Evolutionary conservation across 768 basidiomycete genomes (phyloP), one percentile per base, ranked within the genome.

Genomic region (Krasilnikovozyma curviuscula): DNA sequence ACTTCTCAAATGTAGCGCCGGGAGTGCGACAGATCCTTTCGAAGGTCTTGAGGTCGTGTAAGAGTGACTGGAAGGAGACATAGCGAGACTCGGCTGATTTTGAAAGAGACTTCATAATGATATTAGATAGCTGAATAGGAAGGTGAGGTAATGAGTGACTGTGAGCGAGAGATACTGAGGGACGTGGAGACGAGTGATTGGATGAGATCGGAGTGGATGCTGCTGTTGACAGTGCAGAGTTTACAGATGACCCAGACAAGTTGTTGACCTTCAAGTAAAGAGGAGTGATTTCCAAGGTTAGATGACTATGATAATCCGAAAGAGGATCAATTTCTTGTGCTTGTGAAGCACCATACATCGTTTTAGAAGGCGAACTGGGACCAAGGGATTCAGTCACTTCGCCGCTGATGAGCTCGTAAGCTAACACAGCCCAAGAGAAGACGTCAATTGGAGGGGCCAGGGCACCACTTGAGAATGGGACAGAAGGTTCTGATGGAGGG

Each of bases 331-430:
- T 30, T 8, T 47, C 35, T 18, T 55, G 56, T 1, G 30, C 38
- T 9, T 45, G 38, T 6, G 54, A 48, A 1, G 47, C 38, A 12
- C 58, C 53, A 24, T 59, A 56, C 2, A 55, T 54, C 3, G 52
- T 41, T 18, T 38, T 35, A 1, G n/a, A n/a, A n/a, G n/a, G n/a
- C n/a, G n/a, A n/a, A n/a, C n/a, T n/a, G n/a, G n/a, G n/a, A n/a
- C n/a, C n/a, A n/a, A n/a, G n/a, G n/a, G n/a, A n/a, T n/a, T n/a
- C n/a, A n/a, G n/a, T n/a, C n/a, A n/a, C n/a, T n/a, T n/a, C n/a
- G n/a, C 55, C 53, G 3, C 55, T 57, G 9, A 61, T 14, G n/a
- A 58, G 40, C 33, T 60, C 57, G 44, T 58, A 59, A 4, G 57
- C 59, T 8, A 54, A 21, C 4, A 57, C 54, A 5, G 55, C 60